phyloP scores from a whole-genome alignment of 148 eudicot genomes.

The Persicaria maculosa region DNA sequence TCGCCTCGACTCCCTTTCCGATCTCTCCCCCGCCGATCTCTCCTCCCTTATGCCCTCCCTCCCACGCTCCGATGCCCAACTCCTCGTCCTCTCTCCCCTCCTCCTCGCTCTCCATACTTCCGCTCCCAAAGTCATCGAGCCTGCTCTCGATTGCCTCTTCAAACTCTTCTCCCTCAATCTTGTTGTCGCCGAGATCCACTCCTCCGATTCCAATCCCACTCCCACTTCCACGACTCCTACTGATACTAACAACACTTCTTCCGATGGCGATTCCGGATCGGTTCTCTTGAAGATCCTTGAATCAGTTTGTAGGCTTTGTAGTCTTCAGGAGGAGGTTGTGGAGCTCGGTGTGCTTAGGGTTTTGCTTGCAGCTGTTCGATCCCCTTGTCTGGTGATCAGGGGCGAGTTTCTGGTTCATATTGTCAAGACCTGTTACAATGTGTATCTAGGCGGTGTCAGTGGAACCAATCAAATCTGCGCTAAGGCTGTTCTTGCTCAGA shows the following conservation, averaged over 20 bases:
- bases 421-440: slow-evolving; percentile 79
- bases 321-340: slow-evolving; percentile 49
- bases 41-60: slow-evolving; percentile 46
- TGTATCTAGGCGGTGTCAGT: slow-evolving; percentile 68
- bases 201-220: slow-evolving; percentile 8
- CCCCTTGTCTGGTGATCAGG: slow-evolving; percentile 42
- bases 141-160: slow-evolving; percentile 62
- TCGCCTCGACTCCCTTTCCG: slow-evolving; percentile 47
- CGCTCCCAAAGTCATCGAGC: slow-evolving; percentile 60
- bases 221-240: background rate
- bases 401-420: slow-evolving; percentile 68
- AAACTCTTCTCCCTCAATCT: slow-evolving; percentile 51
- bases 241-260: background rate
- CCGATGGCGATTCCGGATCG: slow-evolving; percentile 7
- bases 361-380: slow-evolving; percentile 62
- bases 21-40: slow-evolving; percentile 35
- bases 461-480: slow-evolving; percentile 99
- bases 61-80: slow-evolving; percentile 41
- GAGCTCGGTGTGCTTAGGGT: slow-evolving; percentile 61
- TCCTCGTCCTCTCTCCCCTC: slow-evolving; percentile 45
- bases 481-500: slow-evolving; percentile 86
- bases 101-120: slow-evolving; percentile 62
- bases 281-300: slow-evolving; percentile 40
- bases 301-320: slow-evolving; percentile 50
- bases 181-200: slow-evolving; percentile 45